Evolutionary conservation across 441 rosid genomes (phyloP), one percentile per base, ranked within the genome.

Genomic region (Gossypium laxum): DNA sequence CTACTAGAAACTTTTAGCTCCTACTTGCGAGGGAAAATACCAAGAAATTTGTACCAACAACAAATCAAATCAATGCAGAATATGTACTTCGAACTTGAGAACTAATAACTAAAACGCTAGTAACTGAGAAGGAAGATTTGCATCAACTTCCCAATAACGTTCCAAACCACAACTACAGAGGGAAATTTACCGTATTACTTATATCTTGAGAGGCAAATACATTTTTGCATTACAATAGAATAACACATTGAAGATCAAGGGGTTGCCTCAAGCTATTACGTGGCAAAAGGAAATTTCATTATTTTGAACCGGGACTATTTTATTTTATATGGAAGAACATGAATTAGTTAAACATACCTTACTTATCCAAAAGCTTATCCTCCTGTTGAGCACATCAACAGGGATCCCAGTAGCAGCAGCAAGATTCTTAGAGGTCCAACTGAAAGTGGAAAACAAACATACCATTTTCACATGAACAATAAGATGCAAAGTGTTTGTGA

Each of bases 291-390:
- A 69, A 56, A 8, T 14, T n/a, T 70, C 65, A 70, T 7, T 43
- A 10, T 32, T 32, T 69, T 69, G 24, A 67, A 60, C n/a, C 51
- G n/a, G 71, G 34, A 15, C 50, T 1, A 48, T n/a, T 48, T 22
- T 38, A 32, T 48, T 32, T 1, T 62, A 72, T 62, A 72, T 45
- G 47, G 67, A 75, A 77, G 45, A 67, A 21, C 61, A 56, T 4
- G 64, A 24, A 67, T n/a, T 48, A 71, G 59, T 62, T 56, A 67
- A 47, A 34, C 18, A 24, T 77, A 92, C 99, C 94, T 94, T 90
- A 90, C 89, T 90, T 78, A 88, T 86, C 98, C 98, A 94, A 71
- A 89, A 92, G 79, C 81, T 84, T 62, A 90, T 88, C 81, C 91
- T 85, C 71, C 97, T 87, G 78, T 79, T 85, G 61, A 94, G 85